Evolutionary conservation across 2,329 filamentous ascomycete species (phyloP).

Genomic region (Malbranchea cinnamomea): DNA sequence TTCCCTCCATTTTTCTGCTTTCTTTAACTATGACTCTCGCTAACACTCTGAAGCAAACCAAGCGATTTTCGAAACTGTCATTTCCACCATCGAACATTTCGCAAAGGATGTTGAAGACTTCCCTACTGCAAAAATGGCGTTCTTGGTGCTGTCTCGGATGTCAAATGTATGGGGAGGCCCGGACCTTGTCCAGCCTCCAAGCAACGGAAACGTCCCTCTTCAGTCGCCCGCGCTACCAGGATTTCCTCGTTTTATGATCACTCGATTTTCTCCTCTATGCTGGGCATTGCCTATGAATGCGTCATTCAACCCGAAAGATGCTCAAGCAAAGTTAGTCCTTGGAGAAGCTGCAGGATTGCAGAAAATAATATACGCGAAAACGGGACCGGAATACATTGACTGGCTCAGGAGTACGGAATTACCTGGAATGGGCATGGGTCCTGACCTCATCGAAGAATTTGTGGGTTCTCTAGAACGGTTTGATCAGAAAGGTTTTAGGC

Average conservation of each 20-base stretch:
- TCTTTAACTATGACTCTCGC: neutral
- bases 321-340: constrained; percentile 75
- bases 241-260: constrained; percentile 82
- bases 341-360: constrained; percentile 77
- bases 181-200: constrained; percentile 40
- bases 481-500: constrained; percentile 32
- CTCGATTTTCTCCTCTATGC: constrained; percentile 72
- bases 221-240: constrained; percentile 49
- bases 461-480: constrained; percentile 28
- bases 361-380: constrained; percentile 80
- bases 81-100: constrained; percentile 71
- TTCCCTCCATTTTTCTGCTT: neutral
- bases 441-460: constrained; percentile 32
- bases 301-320: constrained; percentile 70
- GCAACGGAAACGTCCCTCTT: constrained; percentile 24
- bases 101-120: constrained; percentile 60
- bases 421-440: constrained; percentile 33
- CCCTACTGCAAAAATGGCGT: constrained; percentile 56
- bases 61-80: constrained; percentile 72
- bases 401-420: constrained; percentile 32
- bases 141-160: constrained; percentile 71
- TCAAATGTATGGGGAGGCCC: constrained; percentile 80
- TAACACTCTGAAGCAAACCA: constrained; percentile 50
- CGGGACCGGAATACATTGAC: constrained; percentile 61
- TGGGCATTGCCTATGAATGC: constrained; percentile 76